Conservation (phyloP, 192 early-diverging fungal species). For the Dimargaris verticillata region DNA sequence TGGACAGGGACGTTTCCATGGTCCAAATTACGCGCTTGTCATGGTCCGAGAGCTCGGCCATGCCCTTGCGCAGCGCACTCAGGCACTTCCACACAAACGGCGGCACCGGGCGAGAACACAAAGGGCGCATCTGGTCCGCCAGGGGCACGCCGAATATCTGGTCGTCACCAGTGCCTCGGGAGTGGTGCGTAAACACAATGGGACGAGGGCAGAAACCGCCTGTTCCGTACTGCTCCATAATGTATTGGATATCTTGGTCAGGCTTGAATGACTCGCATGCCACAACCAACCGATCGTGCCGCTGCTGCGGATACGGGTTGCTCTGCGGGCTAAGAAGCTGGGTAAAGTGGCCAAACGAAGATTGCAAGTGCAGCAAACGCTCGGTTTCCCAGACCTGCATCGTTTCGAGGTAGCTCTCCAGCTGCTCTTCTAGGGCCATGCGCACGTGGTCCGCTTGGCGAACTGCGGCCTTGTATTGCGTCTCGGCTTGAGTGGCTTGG, state of each 20-base stretch:
- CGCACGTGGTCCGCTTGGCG: slow-evolving; percentile 45
- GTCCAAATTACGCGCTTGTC: slow-evolving; percentile 46
- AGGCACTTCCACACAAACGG: slow-evolving; percentile 41
- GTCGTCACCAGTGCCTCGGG: slow-evolving; percentile 49
- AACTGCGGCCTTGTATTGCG: slow-evolving; percentile 44
- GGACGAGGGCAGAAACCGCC: slow-evolving; percentile 52
- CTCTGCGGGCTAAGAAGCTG: slow-evolving; percentile 22
- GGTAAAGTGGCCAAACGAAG: slow-evolving; percentile 21
- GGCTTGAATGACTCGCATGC: slow-evolving; percentile 57
- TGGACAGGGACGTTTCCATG: slow-evolving; percentile 31
- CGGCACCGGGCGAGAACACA: slow-evolving; percentile 40
- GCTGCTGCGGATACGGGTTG: slow-evolving; percentile 32
- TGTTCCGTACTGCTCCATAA: slow-evolving; percentile 56
- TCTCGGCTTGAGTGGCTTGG: slow-evolving; percentile 51
- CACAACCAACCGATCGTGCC: slow-evolving; percentile 36
- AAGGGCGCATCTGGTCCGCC: slow-evolving; percentile 43
- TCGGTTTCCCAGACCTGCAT: slow-evolving; percentile 35
- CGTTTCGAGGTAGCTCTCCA: slow-evolving; percentile 32
- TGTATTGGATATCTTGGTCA: slow-evolving; percentile 58
- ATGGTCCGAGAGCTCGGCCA: slow-evolving; percentile 17
- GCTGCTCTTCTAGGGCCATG: slow-evolving; percentile 45
- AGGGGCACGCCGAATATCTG: slow-evolving; percentile 65
- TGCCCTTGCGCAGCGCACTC: slow-evolving; percentile 35
- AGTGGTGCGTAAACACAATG: slow-evolving; percentile 50
- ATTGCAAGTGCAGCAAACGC: slow-evolving; percentile 31